These are phyloP conservation scores for Rhynchospora pubera DNA, from an alignment of 176 grass and related monocot species.

Conservation along the genomic window DNA sequence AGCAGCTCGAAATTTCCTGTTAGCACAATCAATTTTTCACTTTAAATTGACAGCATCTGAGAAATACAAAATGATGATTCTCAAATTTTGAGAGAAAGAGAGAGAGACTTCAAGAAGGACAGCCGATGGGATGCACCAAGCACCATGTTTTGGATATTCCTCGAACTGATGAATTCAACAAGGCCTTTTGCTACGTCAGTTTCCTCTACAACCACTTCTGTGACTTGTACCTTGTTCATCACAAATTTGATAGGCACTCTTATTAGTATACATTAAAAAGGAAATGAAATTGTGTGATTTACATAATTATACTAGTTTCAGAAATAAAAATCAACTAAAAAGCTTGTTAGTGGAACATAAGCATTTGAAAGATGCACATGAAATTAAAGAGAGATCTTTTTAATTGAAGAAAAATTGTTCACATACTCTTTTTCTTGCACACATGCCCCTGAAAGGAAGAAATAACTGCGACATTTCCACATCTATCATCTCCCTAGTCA, in stretches of 20 bases:
- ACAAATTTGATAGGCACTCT: not conserved
- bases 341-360: not conserved
- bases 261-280: not conserved
- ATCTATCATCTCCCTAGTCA: slow-evolving; percentile 36
- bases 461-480: slow-evolving; percentile 64
- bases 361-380: not conserved
- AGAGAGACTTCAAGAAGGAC: slow-evolving; percentile 56
- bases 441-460: slow-evolving; percentile 56
- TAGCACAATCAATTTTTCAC: slow-evolving; percentile 1
- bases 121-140: slow-evolving; percentile 65
- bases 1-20: slow-evolving; percentile 76
- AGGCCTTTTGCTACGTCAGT: slow-evolving; percentile 65
- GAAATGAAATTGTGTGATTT: not conserved
- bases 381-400: slow-evolving; percentile 2
- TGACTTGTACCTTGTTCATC: slow-evolving; percentile 35
- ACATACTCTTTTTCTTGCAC: slow-evolving; percentile 57
- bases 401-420: not conserved
- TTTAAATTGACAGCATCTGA: not conserved
- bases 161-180: slow-evolving; percentile 47
- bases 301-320: not conserved
- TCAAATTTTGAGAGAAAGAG: not conserved
- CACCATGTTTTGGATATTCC: slow-evolving; percentile 62
- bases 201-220: slow-evolving; percentile 71
- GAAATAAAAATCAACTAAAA: not conserved
- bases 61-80: not conserved